A percentile compares a stretch with the other conserved stretches of the same genome.
Conservation (phyloP, 1,139 yeast species). For the Geotrichum fermentans region DNA sequence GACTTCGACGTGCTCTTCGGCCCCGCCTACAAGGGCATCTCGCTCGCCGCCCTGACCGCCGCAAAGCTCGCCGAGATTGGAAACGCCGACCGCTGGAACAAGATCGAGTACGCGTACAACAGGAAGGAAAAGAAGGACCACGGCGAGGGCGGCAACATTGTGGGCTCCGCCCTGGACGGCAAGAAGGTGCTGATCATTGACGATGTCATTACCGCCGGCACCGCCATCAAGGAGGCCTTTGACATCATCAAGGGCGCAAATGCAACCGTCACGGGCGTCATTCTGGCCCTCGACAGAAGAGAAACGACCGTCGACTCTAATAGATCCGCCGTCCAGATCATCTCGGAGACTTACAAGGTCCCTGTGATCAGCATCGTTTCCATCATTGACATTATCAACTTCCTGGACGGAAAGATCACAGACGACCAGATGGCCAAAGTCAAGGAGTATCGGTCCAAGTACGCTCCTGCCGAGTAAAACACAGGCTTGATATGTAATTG, state of each 20-base stretch:
- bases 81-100: conserved; percentile 31
- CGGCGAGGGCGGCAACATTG: conserved; percentile 96
- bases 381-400: conserved; percentile 65
- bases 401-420: conserved; percentile 51
- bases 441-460: conserved; percentile 35
- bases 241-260: conserved; percentile 64
- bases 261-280: conserved; percentile 76
- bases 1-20: conserved; percentile 91
- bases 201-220: conserved; percentile 98
- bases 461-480: conserved; percentile 23
- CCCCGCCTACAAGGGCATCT: conserved; percentile 97
- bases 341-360: conserved; percentile 62
- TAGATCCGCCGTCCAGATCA: conserved; percentile 76
- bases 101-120: conserved; percentile 42
- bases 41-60: conserved; percentile 87
- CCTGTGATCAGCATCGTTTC: conserved; percentile 82
- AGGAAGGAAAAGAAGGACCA: conserved; percentile 85
- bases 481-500: too few relatives aligned
- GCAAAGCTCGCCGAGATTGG: conserved; percentile 85
- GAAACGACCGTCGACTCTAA: conserved; percentile 71
- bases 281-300: conserved; percentile 92
- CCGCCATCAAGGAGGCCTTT: conserved; percentile 93
- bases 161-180: conserved; percentile 69
- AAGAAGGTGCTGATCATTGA: conserved; percentile 80
- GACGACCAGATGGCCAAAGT: conserved; percentile 34